Evolutionary conservation across 2,329 filamentous ascomycete species (phyloP).

Genomic region (Hypoxylon sp.): DNA sequence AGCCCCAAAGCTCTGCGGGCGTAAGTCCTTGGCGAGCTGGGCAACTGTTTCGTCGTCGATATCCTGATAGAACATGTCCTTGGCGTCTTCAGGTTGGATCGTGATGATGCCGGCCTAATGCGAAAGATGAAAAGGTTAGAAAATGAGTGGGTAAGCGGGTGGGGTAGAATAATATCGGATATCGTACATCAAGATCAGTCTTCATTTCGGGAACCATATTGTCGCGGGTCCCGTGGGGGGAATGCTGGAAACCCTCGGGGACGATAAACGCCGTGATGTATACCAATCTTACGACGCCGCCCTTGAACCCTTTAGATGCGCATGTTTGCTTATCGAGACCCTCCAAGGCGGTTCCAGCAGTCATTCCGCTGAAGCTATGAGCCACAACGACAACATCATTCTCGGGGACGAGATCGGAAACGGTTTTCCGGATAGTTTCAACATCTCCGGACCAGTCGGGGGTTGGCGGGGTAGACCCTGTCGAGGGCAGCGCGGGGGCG

Average conservation of each 20-base stretch:
- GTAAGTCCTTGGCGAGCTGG: slow-evolving; percentile 33
- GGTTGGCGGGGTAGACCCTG: slow-evolving; percentile 29
- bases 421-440: slow-evolving; percentile 28
- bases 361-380: slow-evolving; percentile 42
- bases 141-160: background rate
- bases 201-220: slow-evolving; percentile 37
- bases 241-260: slow-evolving; percentile 39
- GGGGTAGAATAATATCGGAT: background rate
- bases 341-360: slow-evolving; percentile 37
- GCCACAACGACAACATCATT: slow-evolving; percentile 37
- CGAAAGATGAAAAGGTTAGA: background rate
- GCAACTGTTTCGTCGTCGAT: slow-evolving; percentile 32
- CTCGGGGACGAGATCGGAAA: slow-evolving; percentile 24
- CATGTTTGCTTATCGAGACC: slow-evolving; percentile 37
- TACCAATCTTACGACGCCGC: slow-evolving; percentile 38
- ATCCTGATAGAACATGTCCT: slow-evolving; percentile 42
- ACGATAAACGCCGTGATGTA: slow-evolving; percentile 41
- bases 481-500: slow-evolving; percentile 36
- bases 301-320: slow-evolving; percentile 18
- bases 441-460: slow-evolving; percentile 36
- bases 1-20: slow-evolving; percentile 37
- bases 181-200: slow-evolving; percentile 32
- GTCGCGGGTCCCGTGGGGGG: slow-evolving; percentile 30
- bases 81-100: slow-evolving; percentile 35
- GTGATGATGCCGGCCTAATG: slow-evolving; percentile 36